Evolutionary conservation across 1,284 basidiomycete species (phyloP), one percentile per base, ranked within the genome.

Genomic region (Papiliotrema nemorosa): DNA sequence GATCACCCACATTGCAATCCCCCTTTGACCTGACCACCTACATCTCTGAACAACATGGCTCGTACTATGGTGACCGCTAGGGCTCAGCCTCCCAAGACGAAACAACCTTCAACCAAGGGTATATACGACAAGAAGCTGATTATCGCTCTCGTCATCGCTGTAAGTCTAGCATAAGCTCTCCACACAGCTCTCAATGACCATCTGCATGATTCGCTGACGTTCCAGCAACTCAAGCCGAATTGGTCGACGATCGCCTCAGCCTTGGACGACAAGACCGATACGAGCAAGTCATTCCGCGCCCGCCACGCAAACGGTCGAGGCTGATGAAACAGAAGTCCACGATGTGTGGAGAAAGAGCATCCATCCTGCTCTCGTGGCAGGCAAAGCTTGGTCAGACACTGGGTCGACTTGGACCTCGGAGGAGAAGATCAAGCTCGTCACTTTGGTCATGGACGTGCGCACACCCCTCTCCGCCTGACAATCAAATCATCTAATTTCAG

Each of bases 301-400:
- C 14, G 9, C 2, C 41, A 25, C n/a, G 22, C 41, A n/a, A 29
- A 13, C 26, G 13, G 18, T 21, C 4, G 3, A 37, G 22, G 16
- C 26, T 3, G 33, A 5, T 34, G 31, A 34, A 34, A 13, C 39
- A 41, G 39, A 41, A 20, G 25, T 16, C 7, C 12, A 59, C 44
- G 67, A 70, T 43, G 50, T 55, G 7, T 70, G 64, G 64, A 57
- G 67, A 34, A 68, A 70, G 57, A 57, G 52, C 10, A 44, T 70
- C 40, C 42, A 47, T 9, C 53, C 55, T 2, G 52, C 57, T 4
- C 31, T 70, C 1, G 24, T 55, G 9, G 39, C 50, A 20, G 59
- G 59, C 10, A 54, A 52, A 24, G 44, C 58, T 2, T 70, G 67
- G 67, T 39, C 57, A 2, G 37, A 33, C 9, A 31, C 29, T 7